A percentile compares a stretch with the other conserved stretches of the same genome.
Conservation (phyloP, 2,329 filamentous ascomycete genomes). For the Diaporthe nobilis region DNA sequence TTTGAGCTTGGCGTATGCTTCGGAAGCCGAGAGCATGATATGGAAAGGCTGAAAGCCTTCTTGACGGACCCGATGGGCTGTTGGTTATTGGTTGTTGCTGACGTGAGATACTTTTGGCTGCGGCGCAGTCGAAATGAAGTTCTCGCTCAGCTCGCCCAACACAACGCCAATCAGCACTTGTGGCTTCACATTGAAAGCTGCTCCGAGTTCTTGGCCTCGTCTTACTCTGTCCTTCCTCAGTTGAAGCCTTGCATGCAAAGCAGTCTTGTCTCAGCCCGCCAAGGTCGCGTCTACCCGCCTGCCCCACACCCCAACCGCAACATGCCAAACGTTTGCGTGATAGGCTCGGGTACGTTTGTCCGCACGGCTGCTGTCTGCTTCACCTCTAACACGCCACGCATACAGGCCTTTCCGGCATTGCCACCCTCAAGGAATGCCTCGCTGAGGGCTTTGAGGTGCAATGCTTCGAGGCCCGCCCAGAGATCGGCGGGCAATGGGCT, state of each 20-base stretch:
- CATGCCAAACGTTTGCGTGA: constrained; percentile 37
- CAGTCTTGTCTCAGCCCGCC: constrained; percentile 22
- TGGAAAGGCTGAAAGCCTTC: neutral
- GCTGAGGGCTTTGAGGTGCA: constrained; percentile 53
- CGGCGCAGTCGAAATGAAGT: constrained; percentile 7
- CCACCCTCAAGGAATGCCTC: constrained; percentile 55
- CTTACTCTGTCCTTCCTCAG: neutral
- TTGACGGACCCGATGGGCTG: neutral
- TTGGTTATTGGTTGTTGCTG: neutral
- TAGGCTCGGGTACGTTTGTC: constrained; percentile 34
- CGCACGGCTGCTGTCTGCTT: neutral
- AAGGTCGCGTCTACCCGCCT: neutral
- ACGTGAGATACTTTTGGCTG: constrained; percentile 13
- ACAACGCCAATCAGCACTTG: neutral
- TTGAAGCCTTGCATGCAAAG: neutral
- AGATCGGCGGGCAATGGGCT: constrained; percentile 57
- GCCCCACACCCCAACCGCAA: neutral
- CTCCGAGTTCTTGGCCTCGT: neutral
- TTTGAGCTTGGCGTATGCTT: neutral
- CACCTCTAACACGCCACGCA: neutral
- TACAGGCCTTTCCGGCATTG: constrained; percentile 53
- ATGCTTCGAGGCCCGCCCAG: constrained; percentile 52
- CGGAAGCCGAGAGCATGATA: neutral
- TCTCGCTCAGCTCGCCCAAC: neutral
- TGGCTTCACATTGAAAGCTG: neutral